Evolutionary conservation across 192 early-diverging fungal genomes (phyloP), one percentile per base, ranked within the genome.

Genomic region (Linnemannia exigua): DNA sequence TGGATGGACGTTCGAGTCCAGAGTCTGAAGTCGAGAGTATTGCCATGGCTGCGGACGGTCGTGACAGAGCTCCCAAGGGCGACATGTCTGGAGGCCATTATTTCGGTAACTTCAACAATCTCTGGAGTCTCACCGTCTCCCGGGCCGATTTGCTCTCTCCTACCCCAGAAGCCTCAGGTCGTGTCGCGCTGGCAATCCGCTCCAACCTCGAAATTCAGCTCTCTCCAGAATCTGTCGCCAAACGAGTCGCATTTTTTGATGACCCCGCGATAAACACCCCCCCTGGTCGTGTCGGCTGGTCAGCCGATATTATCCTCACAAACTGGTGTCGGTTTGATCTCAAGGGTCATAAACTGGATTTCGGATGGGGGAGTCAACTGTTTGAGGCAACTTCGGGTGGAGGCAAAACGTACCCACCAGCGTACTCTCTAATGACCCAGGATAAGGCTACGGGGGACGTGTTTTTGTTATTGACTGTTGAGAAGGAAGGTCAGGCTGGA

Each of bases 241-340:
- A 77, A 25, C 84, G 72, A 77, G 75, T 88, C 70, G 58, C 82
- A 33, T 88, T 88, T 52, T 84, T 84, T 67, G 87, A 88, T 5
- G 36, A 69, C 28, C 78, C 81, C 25, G 46, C 72, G 38, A 77
- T 70, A 38, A 74, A 20, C 35, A 36, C 69, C 36, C 81, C 78
- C 80, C 75, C 81, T 17, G 87, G 87, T 70, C 81, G 87, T 54
- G 68, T 88, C 20, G 37, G 8, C 17, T 88, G 67, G 68, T 11
- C 52, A 3, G 87, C 87, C 33, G 87, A 88, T 77, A 17, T 88
- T 11, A 84, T 84, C 20, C 70, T 88, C 46, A 88, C 87, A 28
- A 88, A 88, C 48, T 88, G 87, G 87, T 88, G 78, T 72, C 78
- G 72, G 48, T 88, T 88, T 75, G 87, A 88, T 71, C 75, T 88